Evolutionary conservation across 2,329 filamentous ascomycete species (phyloP), one percentile per base, ranked within the genome.

Genomic region (Diaporthe helianthi): DNA sequence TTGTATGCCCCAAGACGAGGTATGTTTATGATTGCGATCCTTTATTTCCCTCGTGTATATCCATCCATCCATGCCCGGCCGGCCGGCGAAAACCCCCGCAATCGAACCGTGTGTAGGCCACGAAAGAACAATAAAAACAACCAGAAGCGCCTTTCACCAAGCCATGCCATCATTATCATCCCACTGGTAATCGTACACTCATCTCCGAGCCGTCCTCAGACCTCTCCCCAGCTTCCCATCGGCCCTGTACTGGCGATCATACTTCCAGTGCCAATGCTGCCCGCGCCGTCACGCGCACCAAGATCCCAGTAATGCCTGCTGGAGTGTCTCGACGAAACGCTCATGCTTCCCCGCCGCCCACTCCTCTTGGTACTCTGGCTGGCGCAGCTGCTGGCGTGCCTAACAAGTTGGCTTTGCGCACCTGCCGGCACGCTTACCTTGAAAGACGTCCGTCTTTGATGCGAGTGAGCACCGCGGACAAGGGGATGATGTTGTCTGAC

Each of bases 241-340:
- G 87, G 87, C 1, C 89, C 90, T 47, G 86, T 87, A 58, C 87
- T 86, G 2, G 87, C 89, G 78, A 92, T 88, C 71, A 90, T 84
- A 73, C 90, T 92, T 4, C 91, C 91, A 67, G 92, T 94, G 2
- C 92, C 92, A 29, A 93, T 86, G 74, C 90, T 94, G 7, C 89
- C 92, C 31, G 47, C 67, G 17, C 65, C 69, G 9, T 52, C 65
- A n/a, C 60, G 51, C 4, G 47, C 69, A 4, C 93, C 93, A 73
- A 97, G 88, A 78, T 97, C 94, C 94, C 94, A 98, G 79, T 97
- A 98, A 77, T 97, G 93, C 65, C 93, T 84, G 54, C 90, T 93
- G 53, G 92, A 94, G 41, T 96, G 93, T 69, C 93, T 83, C 65
- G 91, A 93, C 49, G 92, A 94, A 36, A 89, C 86, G 52, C 92